phyloP scores from a whole-genome alignment of 2,329 filamentous ascomycete genomes.

The Sporothrix euskadiensis region DNA sequence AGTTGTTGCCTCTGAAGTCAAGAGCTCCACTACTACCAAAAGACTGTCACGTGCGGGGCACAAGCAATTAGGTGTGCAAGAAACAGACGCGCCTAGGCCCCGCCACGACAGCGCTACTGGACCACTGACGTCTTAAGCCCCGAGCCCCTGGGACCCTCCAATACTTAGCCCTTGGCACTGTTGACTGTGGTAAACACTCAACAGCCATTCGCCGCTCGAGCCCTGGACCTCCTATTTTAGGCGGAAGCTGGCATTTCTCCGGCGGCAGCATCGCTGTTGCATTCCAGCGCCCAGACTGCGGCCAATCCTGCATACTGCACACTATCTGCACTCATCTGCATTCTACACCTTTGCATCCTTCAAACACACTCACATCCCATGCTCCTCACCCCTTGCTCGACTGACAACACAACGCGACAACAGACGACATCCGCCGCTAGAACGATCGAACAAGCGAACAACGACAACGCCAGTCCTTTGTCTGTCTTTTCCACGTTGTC shows the following conservation, averaged over 20 bases:
- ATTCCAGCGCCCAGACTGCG: background rate
- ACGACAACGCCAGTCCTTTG: background rate
- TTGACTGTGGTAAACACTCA: background rate
- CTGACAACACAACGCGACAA: background rate
- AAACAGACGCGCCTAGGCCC: background rate
- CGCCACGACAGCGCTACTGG: background rate
- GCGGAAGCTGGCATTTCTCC: slow-evolving; percentile 17
- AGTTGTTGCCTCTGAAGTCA: background rate
- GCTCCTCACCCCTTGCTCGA: background rate
- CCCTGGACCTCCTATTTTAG: slow-evolving; percentile 1
- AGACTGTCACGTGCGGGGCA: background rate
- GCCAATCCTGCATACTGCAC: background rate
- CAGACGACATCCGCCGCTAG: background rate
- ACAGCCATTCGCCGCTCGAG: slow-evolving; percentile 3
- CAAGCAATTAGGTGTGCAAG: background rate
- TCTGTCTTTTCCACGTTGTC: background rate
- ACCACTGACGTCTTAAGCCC: slow-evolving; percentile 17
- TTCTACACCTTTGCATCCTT: background rate
- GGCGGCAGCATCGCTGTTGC: slow-evolving; percentile 10
- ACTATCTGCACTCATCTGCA: background rate
- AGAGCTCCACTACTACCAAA: background rate
- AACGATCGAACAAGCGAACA: background rate
- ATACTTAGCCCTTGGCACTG: background rate
- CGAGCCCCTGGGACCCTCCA: background rate
- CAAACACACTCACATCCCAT: background rate